A percentile compares a stretch with the other conserved stretches of the same genome.
These are phyloP conservation scores for Tylopilus felleus DNA, from an alignment of 768 basidiomycete genomes.

Conservation along the genomic window DNA sequence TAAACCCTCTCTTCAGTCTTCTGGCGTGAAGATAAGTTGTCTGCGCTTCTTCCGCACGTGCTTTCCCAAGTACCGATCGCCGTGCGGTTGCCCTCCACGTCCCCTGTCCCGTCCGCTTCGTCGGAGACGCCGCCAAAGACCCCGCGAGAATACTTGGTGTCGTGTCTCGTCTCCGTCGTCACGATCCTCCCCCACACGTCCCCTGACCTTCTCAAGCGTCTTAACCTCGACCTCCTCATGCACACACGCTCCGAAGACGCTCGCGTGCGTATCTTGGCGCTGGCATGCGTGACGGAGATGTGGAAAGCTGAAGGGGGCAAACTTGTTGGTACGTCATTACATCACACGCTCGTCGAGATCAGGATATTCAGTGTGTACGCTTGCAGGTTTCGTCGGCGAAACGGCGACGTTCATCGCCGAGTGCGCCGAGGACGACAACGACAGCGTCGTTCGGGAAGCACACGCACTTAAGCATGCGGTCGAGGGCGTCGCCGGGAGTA, in stretches of 20 bases:
- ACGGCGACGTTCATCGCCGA: conserved; percentile 85
- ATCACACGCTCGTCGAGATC: background rate
- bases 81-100: conserved; percentile 26
- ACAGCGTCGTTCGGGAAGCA: conserved; percentile 69
- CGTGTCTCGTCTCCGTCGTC: conserved; percentile 20
- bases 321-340: conserved; percentile 53
- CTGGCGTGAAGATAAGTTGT: conserved; percentile 84
- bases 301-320: conserved; percentile 79
- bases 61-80: conserved; percentile 64
- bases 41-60: conserved; percentile 55
- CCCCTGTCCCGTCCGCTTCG: background rate
- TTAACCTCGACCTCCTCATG: conserved; percentile 85
- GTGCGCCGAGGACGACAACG: conserved; percentile 85
- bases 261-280: conserved; percentile 62
- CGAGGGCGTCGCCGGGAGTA: conserved; percentile 66
- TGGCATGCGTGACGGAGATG: conserved; percentile 63
- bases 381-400: conserved; percentile 70
- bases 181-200: conserved; percentile 17
- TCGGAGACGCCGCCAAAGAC: background rate
- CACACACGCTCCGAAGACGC: conserved; percentile 83
- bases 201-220: conserved; percentile 56
- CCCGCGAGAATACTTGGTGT: conserved; percentile 5
- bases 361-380: background rate
- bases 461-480: conserved; percentile 67
- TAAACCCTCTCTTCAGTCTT: conserved; percentile 53